Conservation (phyloP, 2,329 filamentous ascomycete genomes). For the Triangularia setosa region DNA sequence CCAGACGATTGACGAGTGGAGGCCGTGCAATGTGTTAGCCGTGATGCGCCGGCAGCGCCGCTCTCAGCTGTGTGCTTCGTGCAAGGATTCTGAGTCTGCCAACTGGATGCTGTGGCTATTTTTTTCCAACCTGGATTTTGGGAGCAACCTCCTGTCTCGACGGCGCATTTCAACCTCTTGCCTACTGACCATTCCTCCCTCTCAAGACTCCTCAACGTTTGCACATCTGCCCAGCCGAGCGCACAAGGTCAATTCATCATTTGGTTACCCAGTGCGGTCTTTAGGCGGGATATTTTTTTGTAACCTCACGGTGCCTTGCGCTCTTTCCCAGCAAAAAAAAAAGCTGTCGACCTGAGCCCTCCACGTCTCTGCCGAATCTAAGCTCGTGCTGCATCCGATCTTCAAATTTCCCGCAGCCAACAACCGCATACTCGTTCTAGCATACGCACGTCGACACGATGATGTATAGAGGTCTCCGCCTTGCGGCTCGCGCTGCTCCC, state of each 20-base stretch:
- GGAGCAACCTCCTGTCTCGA: neutral
- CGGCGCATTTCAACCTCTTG: constrained; percentile 12
- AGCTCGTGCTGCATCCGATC: constrained; percentile 5
- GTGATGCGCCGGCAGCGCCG: constrained; percentile 16
- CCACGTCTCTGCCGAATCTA: constrained; percentile 4
- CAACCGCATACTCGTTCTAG: neutral
- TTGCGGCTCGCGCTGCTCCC: constrained; percentile 26
- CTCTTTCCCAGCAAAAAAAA: constrained; percentile 2
- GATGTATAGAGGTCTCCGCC: constrained; percentile 26
- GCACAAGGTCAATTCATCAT: neutral
- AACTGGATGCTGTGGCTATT: constrained; percentile 14
- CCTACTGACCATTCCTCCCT: neutral
- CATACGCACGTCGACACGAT: constrained; percentile 16
- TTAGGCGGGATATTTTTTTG: neutral
- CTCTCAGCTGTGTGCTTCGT: constrained; percentile 10
- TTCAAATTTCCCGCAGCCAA: constrained; percentile 19
- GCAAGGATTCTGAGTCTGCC: constrained; percentile 14
- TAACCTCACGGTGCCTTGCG: neutral
- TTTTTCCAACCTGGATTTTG: constrained; percentile 13
- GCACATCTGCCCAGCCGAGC: neutral
- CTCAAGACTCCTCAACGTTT: constrained; percentile 6
- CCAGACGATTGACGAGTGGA: constrained; percentile 19
- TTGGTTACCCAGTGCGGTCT: neutral
- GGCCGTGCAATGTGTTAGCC: constrained; percentile 2
- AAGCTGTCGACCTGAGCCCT: constrained; percentile 1